Percentiles rank a stretch among this genome's conserved stretches.
phyloP scores from a whole-genome alignment of 768 basidiomycete genomes.

The Psilocybe sp. region DNA sequence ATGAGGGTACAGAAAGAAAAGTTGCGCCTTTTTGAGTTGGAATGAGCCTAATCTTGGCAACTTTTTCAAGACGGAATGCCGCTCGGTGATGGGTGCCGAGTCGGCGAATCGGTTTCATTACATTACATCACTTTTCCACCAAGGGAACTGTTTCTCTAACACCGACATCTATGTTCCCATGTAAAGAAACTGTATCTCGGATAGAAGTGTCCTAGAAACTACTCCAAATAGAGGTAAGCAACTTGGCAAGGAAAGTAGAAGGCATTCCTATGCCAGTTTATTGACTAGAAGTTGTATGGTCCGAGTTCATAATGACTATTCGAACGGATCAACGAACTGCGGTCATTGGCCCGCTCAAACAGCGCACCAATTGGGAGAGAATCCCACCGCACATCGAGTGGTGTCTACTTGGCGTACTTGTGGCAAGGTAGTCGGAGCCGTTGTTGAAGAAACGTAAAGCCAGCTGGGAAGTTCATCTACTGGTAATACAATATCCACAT shows the following conservation, averaged over 20 bases:
- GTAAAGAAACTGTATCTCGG: background rate
- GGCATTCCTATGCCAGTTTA: background rate
- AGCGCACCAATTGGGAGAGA: background rate
- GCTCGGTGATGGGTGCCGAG: constrained; percentile 15
- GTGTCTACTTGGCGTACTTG: too few species aligned
- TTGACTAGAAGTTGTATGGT: background rate
- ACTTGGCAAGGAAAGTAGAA: background rate
- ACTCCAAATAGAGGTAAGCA: background rate
- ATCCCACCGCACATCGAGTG: too few species aligned
- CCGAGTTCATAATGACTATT: background rate
- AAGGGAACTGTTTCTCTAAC: constrained; percentile 11
- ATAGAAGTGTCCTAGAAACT: background rate
- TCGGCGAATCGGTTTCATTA: constrained; percentile 3
- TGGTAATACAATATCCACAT: too few species aligned
- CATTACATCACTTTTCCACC: background rate
- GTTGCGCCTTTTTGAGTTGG: constrained; percentile 8
- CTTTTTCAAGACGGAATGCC: constrained; percentile 13
- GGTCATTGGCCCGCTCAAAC: constrained; percentile 9
- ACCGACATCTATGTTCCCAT: constrained; percentile 5
- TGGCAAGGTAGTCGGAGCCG: too few species aligned
- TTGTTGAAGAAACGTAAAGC: too few species aligned
- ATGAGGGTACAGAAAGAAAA: constrained; percentile 5
- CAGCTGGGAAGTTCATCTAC: too few species aligned
- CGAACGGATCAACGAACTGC: background rate
- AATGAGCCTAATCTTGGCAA: constrained; percentile 15